Percentiles rank a stretch among this genome's conserved stretches.
Evolutionary conservation across 1,284 basidiomycete genomes (phyloP).

Genomic region (Coniophora puteana): DNA sequence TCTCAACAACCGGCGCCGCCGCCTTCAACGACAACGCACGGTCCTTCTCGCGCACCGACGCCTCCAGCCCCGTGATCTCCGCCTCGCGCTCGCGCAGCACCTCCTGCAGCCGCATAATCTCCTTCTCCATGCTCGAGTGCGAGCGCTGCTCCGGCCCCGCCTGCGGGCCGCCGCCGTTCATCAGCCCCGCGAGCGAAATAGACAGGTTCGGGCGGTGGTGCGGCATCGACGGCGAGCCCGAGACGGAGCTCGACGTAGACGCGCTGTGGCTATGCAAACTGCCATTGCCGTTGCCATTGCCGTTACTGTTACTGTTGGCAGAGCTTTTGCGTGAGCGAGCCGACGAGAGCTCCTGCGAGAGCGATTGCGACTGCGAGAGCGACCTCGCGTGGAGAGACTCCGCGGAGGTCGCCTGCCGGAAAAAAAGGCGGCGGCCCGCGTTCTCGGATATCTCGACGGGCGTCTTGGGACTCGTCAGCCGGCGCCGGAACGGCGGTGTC

Average conservation of each 20-base stretch:
- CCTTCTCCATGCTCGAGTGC: conserved; percentile 82
- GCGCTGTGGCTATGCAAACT: no score
- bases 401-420: conserved; percentile 77
- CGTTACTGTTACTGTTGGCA: conserved; percentile 66
- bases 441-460: conserved; percentile 44
- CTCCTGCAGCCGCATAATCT: conserved; percentile 88
- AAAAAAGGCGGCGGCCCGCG: conserved; percentile 68
- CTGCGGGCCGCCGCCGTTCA: conserved; percentile 25
- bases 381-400: conserved; percentile 86
- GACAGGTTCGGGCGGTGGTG: conserved; percentile 60
- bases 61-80: conserved; percentile 79
- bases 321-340: conserved; percentile 82
- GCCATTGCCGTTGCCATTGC: no score
- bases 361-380: conserved; percentile 83
- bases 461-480: conserved; percentile 43
- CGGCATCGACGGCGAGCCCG: conserved; percentile 49
- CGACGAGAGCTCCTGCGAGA: conserved; percentile 94
- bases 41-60: conserved; percentile 54
- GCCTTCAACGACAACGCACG: conserved; percentile 1
- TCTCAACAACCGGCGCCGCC: not conserved
- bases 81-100: conserved; percentile 85
- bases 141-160: conserved; percentile 59
- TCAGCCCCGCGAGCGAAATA: conserved; percentile 48
- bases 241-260: conserved; percentile 49
- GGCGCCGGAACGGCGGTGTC: conserved; percentile 41